Percentiles rank a stretch among this genome's conserved stretches.
These are phyloP conservation scores for Gamsiella multidivaricata DNA, from an alignment of 192 early-diverging fungal species.

Conservation along the genomic window DNA sequence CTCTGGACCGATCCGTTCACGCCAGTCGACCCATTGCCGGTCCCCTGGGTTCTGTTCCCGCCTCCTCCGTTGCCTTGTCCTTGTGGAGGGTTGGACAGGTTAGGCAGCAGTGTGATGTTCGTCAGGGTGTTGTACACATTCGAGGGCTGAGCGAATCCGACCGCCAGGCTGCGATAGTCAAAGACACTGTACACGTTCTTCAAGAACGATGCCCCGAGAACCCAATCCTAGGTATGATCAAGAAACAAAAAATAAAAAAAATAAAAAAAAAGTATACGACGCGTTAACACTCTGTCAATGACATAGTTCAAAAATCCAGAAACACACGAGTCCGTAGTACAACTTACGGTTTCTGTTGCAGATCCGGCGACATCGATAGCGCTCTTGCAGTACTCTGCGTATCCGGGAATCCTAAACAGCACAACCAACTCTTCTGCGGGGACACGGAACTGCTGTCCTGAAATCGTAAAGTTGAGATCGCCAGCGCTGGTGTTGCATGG, in stretches of 20 bases:
- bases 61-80: constrained; percentile 8
- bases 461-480: constrained; percentile 48
- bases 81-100: constrained; percentile 25
- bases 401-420: constrained; percentile 43
- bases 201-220: constrained; percentile 44
- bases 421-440: constrained; percentile 47
- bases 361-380: constrained; percentile 33
- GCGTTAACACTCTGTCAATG: no score
- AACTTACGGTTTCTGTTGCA: constrained; percentile 21
- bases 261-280: constrained; percentile 3
- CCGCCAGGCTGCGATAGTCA: constrained; percentile 26
- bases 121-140: constrained; percentile 45
- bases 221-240: constrained; percentile 20
- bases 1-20: neutral
- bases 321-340: no score
- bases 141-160: constrained; percentile 47
- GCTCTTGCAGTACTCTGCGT: constrained; percentile 53
- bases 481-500: constrained; percentile 49
- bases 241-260: constrained; percentile 1
- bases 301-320: no score
- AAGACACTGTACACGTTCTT: constrained; percentile 52
- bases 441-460: constrained; percentile 36
- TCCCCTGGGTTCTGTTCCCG: constrained; percentile 13
- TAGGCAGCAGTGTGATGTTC: constrained; percentile 35
- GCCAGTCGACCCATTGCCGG: constrained; percentile 3